Percentiles rank a stretch among this genome's conserved stretches.
phyloP scores from a whole-genome alignment of 192 early-diverging fungal species.

The Coemansia sp. region DNA sequence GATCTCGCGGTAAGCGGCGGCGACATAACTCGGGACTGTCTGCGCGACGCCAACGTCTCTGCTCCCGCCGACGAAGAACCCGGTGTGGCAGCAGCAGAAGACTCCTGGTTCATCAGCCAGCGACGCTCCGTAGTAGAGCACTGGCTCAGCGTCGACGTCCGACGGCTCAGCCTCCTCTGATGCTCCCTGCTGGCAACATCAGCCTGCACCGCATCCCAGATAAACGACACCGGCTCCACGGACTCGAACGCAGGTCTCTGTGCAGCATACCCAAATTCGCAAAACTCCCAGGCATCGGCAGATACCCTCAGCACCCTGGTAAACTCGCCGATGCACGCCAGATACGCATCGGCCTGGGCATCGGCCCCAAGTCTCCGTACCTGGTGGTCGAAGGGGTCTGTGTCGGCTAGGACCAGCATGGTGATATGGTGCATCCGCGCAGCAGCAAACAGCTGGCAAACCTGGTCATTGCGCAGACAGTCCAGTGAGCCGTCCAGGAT shows the following conservation, averaged over 20 bases:
- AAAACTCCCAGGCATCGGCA: conserved; percentile 22
- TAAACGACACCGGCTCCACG: conserved; percentile 5
- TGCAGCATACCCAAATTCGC: conserved; percentile 26
- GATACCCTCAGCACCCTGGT: conserved; percentile 30
- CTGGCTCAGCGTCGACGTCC: conserved; percentile 48
- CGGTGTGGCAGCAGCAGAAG: background rate
- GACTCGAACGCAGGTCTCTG: conserved; percentile 29
- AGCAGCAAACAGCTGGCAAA: conserved; percentile 26
- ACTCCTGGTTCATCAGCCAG: conserved; percentile 24
- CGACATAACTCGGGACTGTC: conserved; percentile 33
- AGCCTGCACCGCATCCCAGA: conserved; percentile 12
- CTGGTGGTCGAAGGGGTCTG: conserved; percentile 20
- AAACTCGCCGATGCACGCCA: conserved; percentile 27
- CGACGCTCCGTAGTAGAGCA: conserved; percentile 51
- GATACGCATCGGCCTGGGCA: background rate
- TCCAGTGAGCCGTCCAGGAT: conserved; percentile 25
- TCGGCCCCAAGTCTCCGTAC: background rate
- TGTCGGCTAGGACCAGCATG: conserved; percentile 21
- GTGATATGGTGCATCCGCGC: conserved; percentile 33
- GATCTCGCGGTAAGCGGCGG: conserved; percentile 38
- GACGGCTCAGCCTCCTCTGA: conserved; percentile 8
- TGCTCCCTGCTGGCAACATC: background rate
- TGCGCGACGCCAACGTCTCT: conserved; percentile 19
- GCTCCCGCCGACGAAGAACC: no score
- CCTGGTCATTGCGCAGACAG: conserved; percentile 15